Percentiles rank a stretch among this genome's conserved stretches.
phyloP scores from a whole-genome alignment of 108 stramenopile species.

The Cafeteria roenbergensis region DNA sequence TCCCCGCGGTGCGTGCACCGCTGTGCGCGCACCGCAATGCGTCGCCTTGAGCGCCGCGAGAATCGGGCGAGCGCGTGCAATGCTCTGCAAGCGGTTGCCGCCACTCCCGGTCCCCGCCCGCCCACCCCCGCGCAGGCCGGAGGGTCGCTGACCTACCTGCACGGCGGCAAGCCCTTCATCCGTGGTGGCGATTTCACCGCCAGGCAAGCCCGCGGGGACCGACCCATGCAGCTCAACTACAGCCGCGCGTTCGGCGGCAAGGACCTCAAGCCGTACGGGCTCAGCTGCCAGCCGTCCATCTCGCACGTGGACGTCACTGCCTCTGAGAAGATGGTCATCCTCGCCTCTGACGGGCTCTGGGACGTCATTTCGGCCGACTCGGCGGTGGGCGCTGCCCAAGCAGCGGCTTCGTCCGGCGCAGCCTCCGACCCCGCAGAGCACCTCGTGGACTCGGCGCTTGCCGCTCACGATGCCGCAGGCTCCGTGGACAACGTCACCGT shows the following conservation, averaged over 20 bases:
- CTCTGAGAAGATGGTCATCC: conserved; percentile 24
- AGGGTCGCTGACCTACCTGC: conserved; percentile 12
- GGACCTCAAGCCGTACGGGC: conserved; percentile 15
- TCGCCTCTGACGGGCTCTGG: conserved; percentile 50
- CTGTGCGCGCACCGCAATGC: too few species aligned
- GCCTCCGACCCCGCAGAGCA: background rate
- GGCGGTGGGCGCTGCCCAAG: conserved; percentile 25
- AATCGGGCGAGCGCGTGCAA: too few species aligned
- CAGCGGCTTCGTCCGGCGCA: too few species aligned
- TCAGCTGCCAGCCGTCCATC: conserved; percentile 9
- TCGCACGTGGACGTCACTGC: background rate
- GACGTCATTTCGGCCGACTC: conserved; percentile 39
- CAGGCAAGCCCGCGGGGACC: conserved; percentile 8
- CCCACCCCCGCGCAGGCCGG: too few species aligned
- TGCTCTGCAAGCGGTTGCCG: too few species aligned
- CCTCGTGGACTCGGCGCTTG: conserved; percentile 1
- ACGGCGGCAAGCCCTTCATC: conserved; percentile 22
- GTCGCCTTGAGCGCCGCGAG: too few species aligned
- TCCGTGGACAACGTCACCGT: conserved; percentile 41
- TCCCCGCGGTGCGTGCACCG: too few species aligned
- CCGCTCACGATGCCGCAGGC: conserved; percentile 3
- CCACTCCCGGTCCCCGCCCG: too few species aligned
- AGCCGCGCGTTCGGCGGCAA: conserved; percentile 18
- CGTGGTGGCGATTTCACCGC: conserved; percentile 17
- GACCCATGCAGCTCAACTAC: conserved; percentile 23